Evolutionary conservation across 495 filamentous ascomycete species (phyloP).

Genomic region (Evansstolkia leycettana): DNA sequence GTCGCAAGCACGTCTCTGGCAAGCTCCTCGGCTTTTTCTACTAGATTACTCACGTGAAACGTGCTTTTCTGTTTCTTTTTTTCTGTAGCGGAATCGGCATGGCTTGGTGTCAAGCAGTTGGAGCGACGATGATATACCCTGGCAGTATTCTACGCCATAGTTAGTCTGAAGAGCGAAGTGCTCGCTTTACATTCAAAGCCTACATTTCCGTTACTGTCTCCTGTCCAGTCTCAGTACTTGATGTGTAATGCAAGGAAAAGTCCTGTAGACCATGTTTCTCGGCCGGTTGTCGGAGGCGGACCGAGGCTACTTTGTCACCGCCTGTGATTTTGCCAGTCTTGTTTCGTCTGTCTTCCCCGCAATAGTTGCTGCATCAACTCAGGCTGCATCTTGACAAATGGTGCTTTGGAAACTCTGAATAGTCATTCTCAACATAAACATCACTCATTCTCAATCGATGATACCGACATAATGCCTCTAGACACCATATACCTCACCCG

Average conservation of each 20-base stretch:
- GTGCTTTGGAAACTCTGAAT: too few species aligned
- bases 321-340: constrained; percentile 8
- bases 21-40: constrained; percentile 98
- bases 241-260: too few species aligned
- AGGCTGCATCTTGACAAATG: too few species aligned
- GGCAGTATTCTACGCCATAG: constrained; percentile 6
- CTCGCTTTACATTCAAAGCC: constrained; percentile 3
- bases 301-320: constrained; percentile 14
- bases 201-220: neutral
- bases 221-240: too few species aligned
- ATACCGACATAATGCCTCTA: constrained; percentile 42
- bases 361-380: too few species aligned
- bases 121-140: constrained; percentile 8
- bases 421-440: too few species aligned
- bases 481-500: constrained; percentile 77
- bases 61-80: constrained; percentile 15
- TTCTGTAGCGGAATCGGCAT: constrained; percentile 3
- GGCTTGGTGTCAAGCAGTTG: constrained; percentile 1
- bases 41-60: constrained; percentile 39
- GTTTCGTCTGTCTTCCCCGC: constrained; percentile 1
- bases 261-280: too few species aligned
- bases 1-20: constrained; percentile 92
- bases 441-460: too few species aligned
- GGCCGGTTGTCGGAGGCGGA: neutral
- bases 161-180: constrained; percentile 16